Conservation (phyloP, 2,329 filamentous ascomycete species). For the Dactylellina drechsleri region DNA sequence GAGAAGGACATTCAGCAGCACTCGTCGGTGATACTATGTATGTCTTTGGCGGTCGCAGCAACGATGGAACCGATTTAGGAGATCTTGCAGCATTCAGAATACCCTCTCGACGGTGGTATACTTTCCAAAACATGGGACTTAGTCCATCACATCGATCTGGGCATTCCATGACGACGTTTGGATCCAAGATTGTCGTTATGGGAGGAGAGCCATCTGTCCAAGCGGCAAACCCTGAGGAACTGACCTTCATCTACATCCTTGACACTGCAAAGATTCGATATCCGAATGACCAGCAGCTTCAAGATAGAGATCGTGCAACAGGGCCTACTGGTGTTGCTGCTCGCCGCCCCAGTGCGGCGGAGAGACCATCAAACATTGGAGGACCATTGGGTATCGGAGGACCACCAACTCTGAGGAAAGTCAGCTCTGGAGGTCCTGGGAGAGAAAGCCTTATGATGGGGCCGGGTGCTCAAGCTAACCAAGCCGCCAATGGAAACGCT, state of each 20-base stretch:
- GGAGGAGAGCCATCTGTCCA: conserved; percentile 94
- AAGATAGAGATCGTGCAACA: conserved; percentile 46
- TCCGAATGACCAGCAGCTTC: conserved; percentile 75
- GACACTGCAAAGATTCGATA: conserved; percentile 98
- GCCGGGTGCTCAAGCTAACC: conserved; percentile 40
- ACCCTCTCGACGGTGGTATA: conserved; percentile 92
- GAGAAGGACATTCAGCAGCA: conserved; percentile 93
- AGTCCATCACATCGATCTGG: conserved; percentile 92
- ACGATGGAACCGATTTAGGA: conserved; percentile 90
- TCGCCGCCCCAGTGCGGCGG: conserved; percentile 53
- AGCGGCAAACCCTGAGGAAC: conserved; percentile 79
- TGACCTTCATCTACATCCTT: conserved; percentile 88
- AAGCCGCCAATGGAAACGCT: conserved; percentile 61
- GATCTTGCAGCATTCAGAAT: conserved; percentile 89
- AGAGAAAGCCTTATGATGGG: conserved; percentile 54
- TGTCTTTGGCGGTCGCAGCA: conserved; percentile 93
- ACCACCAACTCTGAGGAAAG: conserved; percentile 53
- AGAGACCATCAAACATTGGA: conserved; percentile 60
- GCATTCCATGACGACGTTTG: conserved; percentile 96
- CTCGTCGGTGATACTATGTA: conserved; percentile 99
- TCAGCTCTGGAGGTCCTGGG: conserved; percentile 52
- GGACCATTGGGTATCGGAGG: conserved; percentile 59
- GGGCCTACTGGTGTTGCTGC: conserved; percentile 32
- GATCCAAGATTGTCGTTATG: conserved; percentile 89
- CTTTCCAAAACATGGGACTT: conserved; percentile 99